These are phyloP conservation scores for Arachis monticola DNA, from an alignment of 331 rosid species.

Conservation along the genomic window DNA sequence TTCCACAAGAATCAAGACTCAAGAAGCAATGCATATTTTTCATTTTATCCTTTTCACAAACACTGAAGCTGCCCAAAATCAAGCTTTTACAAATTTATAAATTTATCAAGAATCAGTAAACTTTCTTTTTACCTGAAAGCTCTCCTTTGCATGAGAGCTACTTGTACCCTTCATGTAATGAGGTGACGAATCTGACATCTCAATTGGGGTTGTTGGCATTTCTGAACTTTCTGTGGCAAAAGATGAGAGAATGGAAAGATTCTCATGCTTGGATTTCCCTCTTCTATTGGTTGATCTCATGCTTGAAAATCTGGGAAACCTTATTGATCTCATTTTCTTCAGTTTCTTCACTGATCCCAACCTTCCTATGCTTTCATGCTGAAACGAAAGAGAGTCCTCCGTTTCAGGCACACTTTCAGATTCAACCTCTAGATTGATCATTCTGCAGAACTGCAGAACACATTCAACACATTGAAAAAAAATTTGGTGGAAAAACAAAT, in stretches of 20 bases:
- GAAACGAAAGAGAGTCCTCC: conserved; percentile 38
- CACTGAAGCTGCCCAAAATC: conserved; percentile 34
- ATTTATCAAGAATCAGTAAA: conserved; percentile 4
- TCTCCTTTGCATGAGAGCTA: conserved; percentile 61
- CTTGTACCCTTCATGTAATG: conserved; percentile 58
- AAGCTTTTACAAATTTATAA: conserved; percentile 1
- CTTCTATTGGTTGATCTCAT: conserved; percentile 50
- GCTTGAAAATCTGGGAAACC: conserved; percentile 60
- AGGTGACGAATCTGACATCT: conserved; percentile 51
- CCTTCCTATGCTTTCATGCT: conserved; percentile 34
- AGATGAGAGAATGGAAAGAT: conserved; percentile 31
- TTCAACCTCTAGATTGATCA: conserved; percentile 39
- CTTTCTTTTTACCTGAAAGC: conserved; percentile 54
- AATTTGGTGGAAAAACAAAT: too few relatives aligned
- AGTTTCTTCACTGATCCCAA: conserved; percentile 53
- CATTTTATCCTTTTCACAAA: conserved; percentile 7
- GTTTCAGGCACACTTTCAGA: conserved; percentile 40
- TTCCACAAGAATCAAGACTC: too few relatives aligned
- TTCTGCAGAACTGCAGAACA: conserved; percentile 29
- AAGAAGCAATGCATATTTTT: conserved; percentile 16
- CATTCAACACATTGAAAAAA: not conserved
- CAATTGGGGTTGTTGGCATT: conserved; percentile 38
- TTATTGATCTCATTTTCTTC: conserved; percentile 64
- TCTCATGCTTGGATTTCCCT: conserved; percentile 41
- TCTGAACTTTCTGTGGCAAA: conserved; percentile 37